phyloP scores from a whole-genome alignment of 2,329 filamentous ascomycete species.

The Elsinoe necatrix region DNA sequence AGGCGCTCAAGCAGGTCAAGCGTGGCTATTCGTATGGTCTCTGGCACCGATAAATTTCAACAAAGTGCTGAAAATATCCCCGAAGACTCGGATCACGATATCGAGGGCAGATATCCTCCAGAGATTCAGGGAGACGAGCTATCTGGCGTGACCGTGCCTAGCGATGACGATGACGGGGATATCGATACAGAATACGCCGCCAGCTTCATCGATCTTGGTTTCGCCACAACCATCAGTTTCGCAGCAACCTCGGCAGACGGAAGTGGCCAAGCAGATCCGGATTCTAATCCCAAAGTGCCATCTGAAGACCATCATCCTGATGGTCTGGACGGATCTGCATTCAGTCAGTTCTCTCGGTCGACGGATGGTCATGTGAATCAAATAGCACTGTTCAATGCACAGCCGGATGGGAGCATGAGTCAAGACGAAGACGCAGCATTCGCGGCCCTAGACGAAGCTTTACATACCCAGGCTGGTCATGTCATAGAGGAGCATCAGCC shows the following conservation, averaged over 20 bases:
- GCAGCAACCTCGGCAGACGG: not conserved
- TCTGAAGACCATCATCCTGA: not conserved
- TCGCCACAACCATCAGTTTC: not conserved
- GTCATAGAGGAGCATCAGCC: not conserved
- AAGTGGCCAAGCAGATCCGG: not conserved
- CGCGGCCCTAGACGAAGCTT: slow-evolving; percentile 14
- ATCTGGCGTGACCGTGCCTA: not conserved
- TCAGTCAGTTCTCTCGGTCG: not conserved
- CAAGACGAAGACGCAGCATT: slow-evolving; percentile 16
- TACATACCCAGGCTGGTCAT: slow-evolving; percentile 9
- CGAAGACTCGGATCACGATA: not conserved
- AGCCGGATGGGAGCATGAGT: not conserved
- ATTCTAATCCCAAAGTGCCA: not conserved
- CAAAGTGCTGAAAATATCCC: not conserved
- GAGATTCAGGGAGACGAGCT: not conserved
- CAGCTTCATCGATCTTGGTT: not conserved
- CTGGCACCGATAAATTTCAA: not conserved
- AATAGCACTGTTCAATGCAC: not conserved
- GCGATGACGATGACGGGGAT: not conserved
- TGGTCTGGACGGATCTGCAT: not conserved
- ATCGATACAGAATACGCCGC: not conserved
- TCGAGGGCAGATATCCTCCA: not conserved
- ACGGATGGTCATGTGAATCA: not conserved
- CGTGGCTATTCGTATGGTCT: not conserved
- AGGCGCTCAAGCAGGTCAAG: not conserved